These are phyloP conservation scores for Medicago lupulina DNA, from an alignment of 306 rosid genomes.

Conservation along the genomic window DNA sequence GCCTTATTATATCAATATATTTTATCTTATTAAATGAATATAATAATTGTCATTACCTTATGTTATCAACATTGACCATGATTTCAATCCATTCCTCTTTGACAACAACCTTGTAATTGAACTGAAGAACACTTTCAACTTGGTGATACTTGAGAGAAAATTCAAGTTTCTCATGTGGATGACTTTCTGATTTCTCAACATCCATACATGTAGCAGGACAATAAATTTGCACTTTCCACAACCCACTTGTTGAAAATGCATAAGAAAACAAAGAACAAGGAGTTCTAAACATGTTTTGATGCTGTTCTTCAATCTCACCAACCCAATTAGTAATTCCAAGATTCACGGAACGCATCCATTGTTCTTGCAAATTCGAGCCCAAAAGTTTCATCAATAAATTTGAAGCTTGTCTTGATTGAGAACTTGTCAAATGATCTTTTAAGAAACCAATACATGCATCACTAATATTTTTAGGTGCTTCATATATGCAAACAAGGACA, in stretches of 20 bases:
- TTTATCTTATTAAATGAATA: too few species aligned
- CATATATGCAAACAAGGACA: slow-evolving; percentile 78
- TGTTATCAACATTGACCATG: slow-evolving; percentile 71
- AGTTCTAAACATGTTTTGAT: slow-evolving; percentile 45
- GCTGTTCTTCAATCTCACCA: slow-evolving; percentile 50
- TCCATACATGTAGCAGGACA: slow-evolving; percentile 82
- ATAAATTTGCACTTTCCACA: slow-evolving; percentile 87
- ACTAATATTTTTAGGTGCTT: slow-evolving; percentile 68
- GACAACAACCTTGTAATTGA: slow-evolving; percentile 66
- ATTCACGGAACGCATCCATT: slow-evolving; percentile 91
- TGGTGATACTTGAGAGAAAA: slow-evolving; percentile 86
- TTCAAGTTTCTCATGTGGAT: slow-evolving; percentile 58
- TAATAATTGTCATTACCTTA: slow-evolving; percentile 56
- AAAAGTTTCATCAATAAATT: slow-evolving; percentile 67
- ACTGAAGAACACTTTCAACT: slow-evolving; percentile 81
- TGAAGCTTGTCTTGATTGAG: slow-evolving; percentile 60
- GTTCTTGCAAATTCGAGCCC: slow-evolving; percentile 81
- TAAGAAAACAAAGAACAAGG: slow-evolving; percentile 77
- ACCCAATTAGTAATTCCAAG: slow-evolving; percentile 78
- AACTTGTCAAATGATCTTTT: slow-evolving; percentile 57
- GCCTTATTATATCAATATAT: too few species aligned
- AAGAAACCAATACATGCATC: slow-evolving; percentile 47
- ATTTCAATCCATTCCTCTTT: slow-evolving; percentile 71
- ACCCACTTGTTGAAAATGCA: slow-evolving; percentile 61
- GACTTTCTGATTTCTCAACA: slow-evolving; percentile 53